These are phyloP conservation scores for Komagataella pastoris DNA, from an alignment of 805 yeast genomes.

Conservation along the genomic window DNA sequence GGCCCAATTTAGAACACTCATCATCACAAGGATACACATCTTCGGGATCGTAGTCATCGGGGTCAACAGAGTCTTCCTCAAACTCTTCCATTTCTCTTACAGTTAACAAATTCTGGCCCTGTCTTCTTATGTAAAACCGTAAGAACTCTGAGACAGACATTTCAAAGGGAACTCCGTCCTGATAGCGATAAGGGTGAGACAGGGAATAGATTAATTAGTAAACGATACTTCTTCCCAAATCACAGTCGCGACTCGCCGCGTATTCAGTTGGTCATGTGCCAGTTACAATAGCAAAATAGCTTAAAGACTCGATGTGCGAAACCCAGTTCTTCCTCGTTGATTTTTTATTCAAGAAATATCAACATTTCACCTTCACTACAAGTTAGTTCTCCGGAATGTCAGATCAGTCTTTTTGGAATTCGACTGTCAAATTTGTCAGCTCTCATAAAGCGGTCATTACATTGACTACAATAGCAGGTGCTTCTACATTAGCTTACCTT, in stretches of 20 bases:
- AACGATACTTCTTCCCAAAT: not conserved
- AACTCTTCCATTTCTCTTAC: not conserved
- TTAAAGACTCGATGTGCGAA: not conserved
- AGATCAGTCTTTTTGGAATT: slow-evolving; percentile 5
- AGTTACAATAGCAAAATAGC: not conserved
- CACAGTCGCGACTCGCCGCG: not conserved
- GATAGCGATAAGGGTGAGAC: not conserved
- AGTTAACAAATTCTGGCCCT: not conserved
- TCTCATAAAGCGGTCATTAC: slow-evolving; percentile 37
- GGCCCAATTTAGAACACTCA: not conserved
- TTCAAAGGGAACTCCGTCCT: not conserved
- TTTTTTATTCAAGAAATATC: not conserved
- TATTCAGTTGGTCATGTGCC: not conserved
- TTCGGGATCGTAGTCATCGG: not conserved
- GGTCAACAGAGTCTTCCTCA: not conserved
- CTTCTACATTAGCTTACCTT: slow-evolving; percentile 33
- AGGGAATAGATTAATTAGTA: not conserved
- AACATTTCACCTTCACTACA: not conserved
- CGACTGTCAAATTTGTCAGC: slow-evolving; percentile 23
- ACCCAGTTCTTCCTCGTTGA: not conserved
- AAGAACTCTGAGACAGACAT: not conserved
- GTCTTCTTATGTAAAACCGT: not conserved
- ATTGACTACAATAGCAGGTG: slow-evolving; percentile 36
- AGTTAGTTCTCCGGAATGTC: not conserved
- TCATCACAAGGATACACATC: not conserved